Base-by-base conservation (phyloP, 2,329 filamentous ascomycete species). In the Penicillium sp. region DNA sequence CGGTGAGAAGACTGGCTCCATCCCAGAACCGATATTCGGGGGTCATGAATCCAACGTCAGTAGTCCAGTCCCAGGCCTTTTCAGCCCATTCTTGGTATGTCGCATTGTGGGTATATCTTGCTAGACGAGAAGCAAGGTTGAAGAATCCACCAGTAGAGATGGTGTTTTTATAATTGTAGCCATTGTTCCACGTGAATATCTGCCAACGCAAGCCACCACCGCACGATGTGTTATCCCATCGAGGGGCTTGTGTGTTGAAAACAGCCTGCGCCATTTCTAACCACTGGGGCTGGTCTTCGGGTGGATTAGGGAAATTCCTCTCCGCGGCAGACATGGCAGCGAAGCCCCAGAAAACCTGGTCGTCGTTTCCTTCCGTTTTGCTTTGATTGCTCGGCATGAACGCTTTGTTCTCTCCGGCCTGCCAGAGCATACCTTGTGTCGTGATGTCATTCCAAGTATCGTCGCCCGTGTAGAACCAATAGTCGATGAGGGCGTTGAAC, bases 201-300 rank as follows among this genome's bases (percentile, higher is more conserved):
- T 68, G 65, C 65, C 65, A 68, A 4, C 62, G 57, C 57, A 95
- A 70, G 9, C 89, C 89, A 41, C 89, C 89, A 39, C 72, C 75
- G 67, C 89, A 95, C 0, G 75, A 76, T 0, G 71, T 61, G 2
- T 70, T 72, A 58, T 93, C 84, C 86, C 88, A 92, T 18, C 88
- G 80, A 16, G 71, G 70, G 2, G 81, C 82, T 62, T 89, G 89
- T 42, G 86, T 83, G 72, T 92, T 89, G 69, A 92, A 95, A 2
- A 89, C 86, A 10, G 85, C 86, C 67, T 90, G 86, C 0, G 80
- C 84, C 45, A 93, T 77, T 6, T 84, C 82, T n/a, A 93, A 77
- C 87, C 87, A 95, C 53, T 86, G 83, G 0, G 86, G 82, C 45
- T 83, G 65, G 49, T 78, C 79, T 0, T 74, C 56, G 0, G 80